phyloP scores from a whole-genome alignment of 2,329 filamentous ascomycete genomes.

The Colletotrichum karsti region DNA sequence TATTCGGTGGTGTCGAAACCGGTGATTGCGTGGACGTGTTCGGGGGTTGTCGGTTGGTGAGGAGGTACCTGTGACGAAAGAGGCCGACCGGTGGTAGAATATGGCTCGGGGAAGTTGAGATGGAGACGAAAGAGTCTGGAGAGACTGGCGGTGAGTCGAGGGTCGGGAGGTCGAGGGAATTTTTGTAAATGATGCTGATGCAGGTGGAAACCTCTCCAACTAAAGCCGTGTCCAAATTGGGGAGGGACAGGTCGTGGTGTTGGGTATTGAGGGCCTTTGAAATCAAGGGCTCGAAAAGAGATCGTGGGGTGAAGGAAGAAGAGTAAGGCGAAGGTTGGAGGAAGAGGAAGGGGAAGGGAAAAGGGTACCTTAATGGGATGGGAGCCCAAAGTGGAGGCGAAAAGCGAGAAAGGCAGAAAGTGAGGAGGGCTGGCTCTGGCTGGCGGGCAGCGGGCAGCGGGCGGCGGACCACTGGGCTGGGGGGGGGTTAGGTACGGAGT shows the following conservation, averaged over 20 bases:
- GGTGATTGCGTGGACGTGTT: slow-evolving; percentile 25
- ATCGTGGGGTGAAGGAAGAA: slow-evolving; percentile 28
- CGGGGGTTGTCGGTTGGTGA: neutral
- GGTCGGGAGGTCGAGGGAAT: neutral
- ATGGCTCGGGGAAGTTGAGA: neutral
- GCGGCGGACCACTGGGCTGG: slow-evolving; percentile 22
- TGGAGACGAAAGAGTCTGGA: neutral
- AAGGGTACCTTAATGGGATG: slow-evolving; percentile 28
- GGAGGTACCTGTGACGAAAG: slow-evolving; percentile 23
- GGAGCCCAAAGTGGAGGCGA: slow-evolving; percentile 30
- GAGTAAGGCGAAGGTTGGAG: neutral
- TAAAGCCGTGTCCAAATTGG: slow-evolving; percentile 27
- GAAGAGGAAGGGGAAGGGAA: slow-evolving; percentile 14
- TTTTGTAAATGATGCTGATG: slow-evolving; percentile 10
- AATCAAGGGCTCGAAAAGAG: slow-evolving; percentile 21
- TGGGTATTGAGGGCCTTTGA: slow-evolving; percentile 17
- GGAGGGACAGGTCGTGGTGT: slow-evolving; percentile 25
- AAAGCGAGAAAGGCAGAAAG: slow-evolving; percentile 7
- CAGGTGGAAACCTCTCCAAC: slow-evolving; percentile 4
- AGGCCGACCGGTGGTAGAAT: slow-evolving; percentile 17
- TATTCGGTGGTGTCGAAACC: slow-evolving; percentile 15
- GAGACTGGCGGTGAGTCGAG: slow-evolving; percentile 2
- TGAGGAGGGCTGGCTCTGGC: neutral
- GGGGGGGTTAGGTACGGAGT: neutral
- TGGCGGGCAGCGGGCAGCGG: slow-evolving; percentile 9